phyloP scores from a whole-genome alignment of 805 yeast genomes.

The Starmera quercuum region DNA sequence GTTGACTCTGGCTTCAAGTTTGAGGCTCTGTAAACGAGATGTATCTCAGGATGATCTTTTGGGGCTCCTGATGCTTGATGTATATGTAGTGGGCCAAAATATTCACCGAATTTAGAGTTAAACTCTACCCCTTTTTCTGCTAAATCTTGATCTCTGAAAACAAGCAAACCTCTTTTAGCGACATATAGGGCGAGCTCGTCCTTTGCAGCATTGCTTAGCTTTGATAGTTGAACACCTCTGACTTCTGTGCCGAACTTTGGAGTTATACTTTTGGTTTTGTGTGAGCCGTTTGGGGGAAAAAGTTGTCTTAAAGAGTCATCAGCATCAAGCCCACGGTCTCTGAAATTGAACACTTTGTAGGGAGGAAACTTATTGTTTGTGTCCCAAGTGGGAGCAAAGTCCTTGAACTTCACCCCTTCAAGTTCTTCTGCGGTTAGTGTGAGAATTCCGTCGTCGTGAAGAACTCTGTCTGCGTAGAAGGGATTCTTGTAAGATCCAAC shows the following conservation, averaged over 20 bases:
- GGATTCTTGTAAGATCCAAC: conserved; percentile 1
- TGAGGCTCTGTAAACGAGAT: conserved; percentile 42
- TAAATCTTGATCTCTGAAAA: conserved; percentile 61
- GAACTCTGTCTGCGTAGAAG: conserved; percentile 1
- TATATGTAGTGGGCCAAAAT: conserved; percentile 65
- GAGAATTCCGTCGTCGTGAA: conserved; percentile 1
- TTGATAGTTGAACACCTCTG: conserved; percentile 49
- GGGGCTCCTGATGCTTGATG: conserved; percentile 76
- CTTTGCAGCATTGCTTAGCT: conserved; percentile 44
- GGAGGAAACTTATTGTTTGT: conserved; percentile 42
- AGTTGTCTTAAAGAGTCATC: background rate
- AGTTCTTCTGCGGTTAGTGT: conserved; percentile 1
- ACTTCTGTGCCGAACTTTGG: conserved; percentile 67
- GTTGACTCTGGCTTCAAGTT: conserved; percentile 15
- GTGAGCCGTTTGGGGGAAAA: background rate
- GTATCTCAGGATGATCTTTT: conserved; percentile 47
- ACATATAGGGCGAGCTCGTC: conserved; percentile 64
- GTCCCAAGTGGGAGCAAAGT: conserved; percentile 45
- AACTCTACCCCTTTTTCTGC: conserved; percentile 42
- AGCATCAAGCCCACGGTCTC: background rate
- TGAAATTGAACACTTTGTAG: conserved; percentile 34
- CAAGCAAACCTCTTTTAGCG: conserved; percentile 63
- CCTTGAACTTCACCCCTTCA: conserved; percentile 1
- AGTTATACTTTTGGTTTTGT: conserved; percentile 17
- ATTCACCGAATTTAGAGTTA: conserved; percentile 43